Evolutionary conservation across 2,329 filamentous ascomycete species (phyloP), one percentile per base, ranked within the genome.

Genomic region (Nigrograna mackinnonii): DNA sequence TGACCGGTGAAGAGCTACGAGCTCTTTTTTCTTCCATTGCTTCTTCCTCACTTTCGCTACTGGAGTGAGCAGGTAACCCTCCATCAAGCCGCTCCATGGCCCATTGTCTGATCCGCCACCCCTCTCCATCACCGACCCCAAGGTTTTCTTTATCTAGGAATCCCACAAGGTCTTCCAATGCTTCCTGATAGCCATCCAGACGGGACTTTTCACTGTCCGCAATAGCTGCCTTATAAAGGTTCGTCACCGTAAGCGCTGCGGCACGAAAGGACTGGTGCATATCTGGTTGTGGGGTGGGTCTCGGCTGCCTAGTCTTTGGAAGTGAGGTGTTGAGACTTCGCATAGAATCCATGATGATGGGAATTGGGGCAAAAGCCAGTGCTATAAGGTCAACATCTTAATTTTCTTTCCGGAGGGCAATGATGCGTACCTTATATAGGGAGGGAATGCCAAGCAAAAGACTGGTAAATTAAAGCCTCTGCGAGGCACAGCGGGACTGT

Each of bases 171-270:
- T 97, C 92, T 51, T 96, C 90, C 26, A 99, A 75, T 26, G 91
- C 95, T 63, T 97, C 91, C 67, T 96, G 91, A 58, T 96, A 97
- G 19, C 94, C 94, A 28, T 91, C 86, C 37, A 82, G 74, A 37
- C 89, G 84, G 35, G 90, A 84, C 58, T 85, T 85, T 37, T 85
- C 79, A 65, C 94, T 85, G 36, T 89, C 87, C 22, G 84, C 78
- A 11, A 89, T 86, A 3, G 92, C 92, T 28, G 86, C 91, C 71
- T 96, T 96, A 75, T 97, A 97, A 12, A 99, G 84, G 62, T 95
- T 96, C 35, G 94, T 97, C 41, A 97, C 91, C 5, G 91, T 95
- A 22, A 96, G 79, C 16, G 94, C 94, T 22, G 94, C 94, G 13
- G 87, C 84, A 69, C 91, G 94, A 79, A 99, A 99, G 44, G 89